Evolutionary conservation across 495 filamentous ascomycete genomes (phyloP), one percentile per base, ranked within the genome.

Genomic region (Neurospora cerealis): DNA sequence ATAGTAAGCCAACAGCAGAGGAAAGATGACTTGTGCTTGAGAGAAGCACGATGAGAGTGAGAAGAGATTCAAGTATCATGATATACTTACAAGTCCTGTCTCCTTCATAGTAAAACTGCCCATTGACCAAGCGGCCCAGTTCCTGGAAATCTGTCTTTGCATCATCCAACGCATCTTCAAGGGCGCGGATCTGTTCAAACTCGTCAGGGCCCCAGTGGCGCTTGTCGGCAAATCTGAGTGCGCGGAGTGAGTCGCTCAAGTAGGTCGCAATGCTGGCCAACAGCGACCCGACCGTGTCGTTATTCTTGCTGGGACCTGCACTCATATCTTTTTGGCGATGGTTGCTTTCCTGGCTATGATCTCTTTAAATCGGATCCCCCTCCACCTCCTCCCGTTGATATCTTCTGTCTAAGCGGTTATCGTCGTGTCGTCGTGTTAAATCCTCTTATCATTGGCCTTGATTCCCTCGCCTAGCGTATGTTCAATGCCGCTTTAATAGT

Each of bases 91-190:
- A 69, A 46, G 80, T 84, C 66, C 84, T 79, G 75, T 87, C 85
- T 36, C 84, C 81, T 76, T 86, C 81, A 72, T 87, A 87, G 76
- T 86, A 86, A 38, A 81, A 79, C 72, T 83, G 79, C 17, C 85
- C 85, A 66, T 85, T 83, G 24, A 86, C 83, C 28, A 87, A 76
- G 37, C 76, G 77, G 3, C 80, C 80, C 73, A 87, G 80, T 76
- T 86, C 84, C 75, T 87, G 85, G 70, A 85, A 87, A 78, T 87
- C 85, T 78, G 83, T 83, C 75, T 84, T 85, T 48, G 85, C 85
- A 54, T 87, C 85, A 74, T 86, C 85, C 70, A 87, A 82, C 9
- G 81, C 80, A 40, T 82, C 81, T 72, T 87, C 84, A 0, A 87
- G 78, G 54, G 80, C 79, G 36, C 84, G 84, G 21, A 81, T 76